Evolutionary conservation across 164 flowering plant genomes (phyloP).

Genomic region (Vitis cinerea): DNA sequence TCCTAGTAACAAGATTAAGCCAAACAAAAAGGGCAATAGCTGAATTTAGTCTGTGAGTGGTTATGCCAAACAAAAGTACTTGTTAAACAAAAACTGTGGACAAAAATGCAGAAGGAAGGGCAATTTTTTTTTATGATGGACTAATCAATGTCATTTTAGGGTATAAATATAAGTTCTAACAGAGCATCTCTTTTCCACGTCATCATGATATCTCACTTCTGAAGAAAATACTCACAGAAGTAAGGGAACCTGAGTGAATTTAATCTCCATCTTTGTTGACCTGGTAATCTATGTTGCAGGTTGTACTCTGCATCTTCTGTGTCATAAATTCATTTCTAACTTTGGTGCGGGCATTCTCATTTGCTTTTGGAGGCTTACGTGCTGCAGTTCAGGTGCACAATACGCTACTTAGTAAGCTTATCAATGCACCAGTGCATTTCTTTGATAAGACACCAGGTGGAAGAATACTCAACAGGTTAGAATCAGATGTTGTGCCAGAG

Average conservation of each 20-base stretch:
- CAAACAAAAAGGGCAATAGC: too few relatives aligned
- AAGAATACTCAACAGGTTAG: conserved; percentile 90
- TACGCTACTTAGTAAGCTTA: conserved; percentile 56
- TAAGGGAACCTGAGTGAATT: not conserved
- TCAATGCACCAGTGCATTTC: conserved; percentile 70
- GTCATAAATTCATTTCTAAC: conserved; percentile 68
- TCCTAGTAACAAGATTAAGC: too few relatives aligned
- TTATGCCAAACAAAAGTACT: too few relatives aligned
- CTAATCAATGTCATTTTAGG: too few relatives aligned
- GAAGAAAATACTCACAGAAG: not conserved
- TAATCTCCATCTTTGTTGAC: not conserved
- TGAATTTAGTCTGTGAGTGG: too few relatives aligned
- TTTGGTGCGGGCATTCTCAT: conserved; percentile 83
- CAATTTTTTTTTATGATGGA: too few relatives aligned
- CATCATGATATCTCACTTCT: not conserved
- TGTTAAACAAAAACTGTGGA: too few relatives aligned
- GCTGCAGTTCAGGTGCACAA: conserved; percentile 83
- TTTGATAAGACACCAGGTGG: conserved; percentile 94
- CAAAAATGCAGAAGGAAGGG: too few relatives aligned
- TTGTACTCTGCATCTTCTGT: conserved; percentile 67
- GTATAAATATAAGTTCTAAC: too few relatives aligned
- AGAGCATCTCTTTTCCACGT: not conserved
- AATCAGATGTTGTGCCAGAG: not conserved
- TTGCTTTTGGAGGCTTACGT: conserved; percentile 90
- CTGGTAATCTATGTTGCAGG: conserved; percentile 39